Base-by-base conservation (phyloP, 202 grass and related monocot species). In the Carex arenaria region DNA sequence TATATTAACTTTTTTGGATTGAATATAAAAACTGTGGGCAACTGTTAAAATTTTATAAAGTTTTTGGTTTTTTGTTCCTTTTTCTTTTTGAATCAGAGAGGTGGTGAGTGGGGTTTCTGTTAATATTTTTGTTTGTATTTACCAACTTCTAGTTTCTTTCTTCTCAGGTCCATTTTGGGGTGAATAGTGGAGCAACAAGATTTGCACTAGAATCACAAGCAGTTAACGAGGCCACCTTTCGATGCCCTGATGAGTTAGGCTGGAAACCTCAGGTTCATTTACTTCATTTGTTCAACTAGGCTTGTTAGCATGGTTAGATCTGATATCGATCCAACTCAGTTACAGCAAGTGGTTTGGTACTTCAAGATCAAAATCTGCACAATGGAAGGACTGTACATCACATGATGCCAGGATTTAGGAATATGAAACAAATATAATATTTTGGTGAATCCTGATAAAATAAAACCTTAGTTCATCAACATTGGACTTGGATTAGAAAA, bases 211-310 rank as follows among this genome's bases (percentile, higher is more conserved):
- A 99, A 87, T 96, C 83, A 64, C 96, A 94, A 91, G 96, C 96
- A 54, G 88, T 94, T 54, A 99, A 99, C 79, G 96, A 99, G 84
- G 96, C 96, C 57, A 99, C 96, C 42, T 99, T 99, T 83, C 89
- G 96, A 11, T 99, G 93, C 63, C 93, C 93, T 49, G 96, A 99
- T 96, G 93, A 99, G 84, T 89, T 96, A 90, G 96, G 96, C 68
- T 99, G 96, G 93, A 99, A 99, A 81, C 96, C 96, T 83, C 96
- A 99, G 93, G 96, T 95, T 73, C 1, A 59, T 77, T 56, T 77
- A 36, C 15, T 57, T 59, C 0, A 0, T 56, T 77, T 57, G 19
- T 77, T 77, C 28, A 57, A 53, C 73, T 77, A 77, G 73, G 52
- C 28, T 34, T 15, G 14, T 59, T 77, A 77, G 26, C 71, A 77